phyloP scores from a whole-genome alignment of 139 green algal genomes.

The Gonium pectorale region DNA sequence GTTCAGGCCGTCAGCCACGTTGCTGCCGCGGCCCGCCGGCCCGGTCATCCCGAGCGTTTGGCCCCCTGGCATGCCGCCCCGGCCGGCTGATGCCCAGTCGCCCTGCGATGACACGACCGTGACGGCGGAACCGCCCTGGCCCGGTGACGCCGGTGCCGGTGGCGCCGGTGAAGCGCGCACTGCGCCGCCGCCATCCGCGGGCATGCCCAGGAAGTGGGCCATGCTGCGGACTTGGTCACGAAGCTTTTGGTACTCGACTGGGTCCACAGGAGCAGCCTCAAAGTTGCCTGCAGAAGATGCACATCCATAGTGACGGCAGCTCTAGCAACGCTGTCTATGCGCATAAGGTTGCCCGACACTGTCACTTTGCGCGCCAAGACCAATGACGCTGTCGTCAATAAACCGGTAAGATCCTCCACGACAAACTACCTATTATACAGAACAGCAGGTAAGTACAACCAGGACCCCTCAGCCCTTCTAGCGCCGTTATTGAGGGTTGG shows the following conservation, averaged over 20 bases:
- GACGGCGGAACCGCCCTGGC: not conserved
- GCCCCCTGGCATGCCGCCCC: not conserved
- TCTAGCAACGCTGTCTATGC: too few relatives aligned
- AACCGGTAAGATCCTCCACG: too few relatives aligned
- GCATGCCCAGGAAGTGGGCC: not conserved
- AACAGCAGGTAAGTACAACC: too few relatives aligned
- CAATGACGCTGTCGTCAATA: too few relatives aligned
- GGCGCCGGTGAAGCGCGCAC: not conserved
- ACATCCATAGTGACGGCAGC: too few relatives aligned
- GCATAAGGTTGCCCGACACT: too few relatives aligned
- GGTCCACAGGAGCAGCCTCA: conserved; percentile 3
- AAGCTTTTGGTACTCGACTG: conserved; percentile 23
- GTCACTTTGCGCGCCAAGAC: too few relatives aligned
- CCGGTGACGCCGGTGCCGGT: not conserved
- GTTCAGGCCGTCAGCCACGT: conserved; percentile 1
- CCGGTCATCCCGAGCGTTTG: not conserved
- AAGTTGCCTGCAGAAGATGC: not conserved
- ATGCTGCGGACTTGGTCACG: conserved; percentile 27
- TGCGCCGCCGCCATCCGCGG: not conserved
- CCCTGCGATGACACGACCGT: not conserved
- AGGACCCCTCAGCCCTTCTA: too few relatives aligned
- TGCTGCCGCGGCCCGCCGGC: not conserved
- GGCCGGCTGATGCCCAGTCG: not conserved
- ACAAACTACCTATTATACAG: too few relatives aligned
- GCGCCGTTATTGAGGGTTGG: too few relatives aligned